Percentiles rank a stretch among this genome's conserved stretches.
Evolutionary conservation across 2,329 filamentous ascomycete genomes (phyloP).

Genomic region (Stagonosporopsis tanaceti): DNA sequence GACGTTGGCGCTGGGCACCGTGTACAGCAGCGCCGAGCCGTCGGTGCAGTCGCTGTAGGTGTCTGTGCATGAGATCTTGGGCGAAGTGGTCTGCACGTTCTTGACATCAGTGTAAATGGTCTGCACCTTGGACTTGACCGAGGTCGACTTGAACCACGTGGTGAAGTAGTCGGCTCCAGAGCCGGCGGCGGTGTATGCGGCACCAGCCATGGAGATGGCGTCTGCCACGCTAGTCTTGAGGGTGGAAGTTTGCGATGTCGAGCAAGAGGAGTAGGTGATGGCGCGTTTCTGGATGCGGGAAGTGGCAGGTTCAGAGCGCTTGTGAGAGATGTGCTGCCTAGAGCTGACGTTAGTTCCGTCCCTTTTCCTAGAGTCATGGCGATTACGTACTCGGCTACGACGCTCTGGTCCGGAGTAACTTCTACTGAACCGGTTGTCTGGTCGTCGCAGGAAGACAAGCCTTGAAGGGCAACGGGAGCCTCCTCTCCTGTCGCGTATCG

Average conservation of each 20-base stretch:
- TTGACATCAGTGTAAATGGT: constrained; percentile 24
- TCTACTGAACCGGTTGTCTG: constrained; percentile 14
- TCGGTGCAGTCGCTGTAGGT: constrained; percentile 22
- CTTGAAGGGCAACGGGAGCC: constrained; percentile 11
- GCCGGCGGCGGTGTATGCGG: constrained; percentile 22
- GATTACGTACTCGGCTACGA: constrained; percentile 10
- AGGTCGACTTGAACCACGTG: constrained; percentile 27
- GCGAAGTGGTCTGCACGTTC: constrained; percentile 25
- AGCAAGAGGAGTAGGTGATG: constrained; percentile 26
- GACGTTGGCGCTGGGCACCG: constrained; percentile 11
- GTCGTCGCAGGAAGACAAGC: constrained; percentile 15
- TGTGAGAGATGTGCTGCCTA: constrained; percentile 24
- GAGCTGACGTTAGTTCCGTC: not conserved
- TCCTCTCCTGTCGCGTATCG: constrained; percentile 19
- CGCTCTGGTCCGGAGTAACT: constrained; percentile 14
- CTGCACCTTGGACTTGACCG: constrained; percentile 21
- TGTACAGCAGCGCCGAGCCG: constrained; percentile 22
- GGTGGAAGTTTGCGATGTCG: constrained; percentile 19
- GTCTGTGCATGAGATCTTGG: constrained; percentile 25
- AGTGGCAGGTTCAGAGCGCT: constrained; percentile 11
- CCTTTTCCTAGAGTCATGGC: not conserved
- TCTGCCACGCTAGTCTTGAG: constrained; percentile 21
- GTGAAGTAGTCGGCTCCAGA: constrained; percentile 23
- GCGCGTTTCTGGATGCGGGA: constrained; percentile 26
- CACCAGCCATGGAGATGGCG: constrained; percentile 25